Evolutionary conservation across 2,329 filamentous ascomycete species (phyloP), one percentile per base, ranked within the genome.

Genomic region (Leptographium galeiforme): DNA sequence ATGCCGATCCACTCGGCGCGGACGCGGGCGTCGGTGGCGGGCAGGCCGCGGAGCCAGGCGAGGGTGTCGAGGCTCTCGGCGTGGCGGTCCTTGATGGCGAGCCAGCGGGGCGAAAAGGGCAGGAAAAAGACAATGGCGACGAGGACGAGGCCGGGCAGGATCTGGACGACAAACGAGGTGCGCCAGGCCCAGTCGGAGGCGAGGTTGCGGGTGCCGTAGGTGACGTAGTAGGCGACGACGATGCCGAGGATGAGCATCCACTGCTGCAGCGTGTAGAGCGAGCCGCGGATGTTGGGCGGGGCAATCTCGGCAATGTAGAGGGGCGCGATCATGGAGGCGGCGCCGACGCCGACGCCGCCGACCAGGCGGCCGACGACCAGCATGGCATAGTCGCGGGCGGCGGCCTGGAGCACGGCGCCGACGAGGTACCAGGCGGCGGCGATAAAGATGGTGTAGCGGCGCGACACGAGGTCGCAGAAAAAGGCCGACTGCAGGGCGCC

Each of bases 231-330:
- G 8, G 34, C 8, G 34, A 36, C 12, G 34, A 36, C 34, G 8
- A 36, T 13, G 34, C 34, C 34, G 8, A 13, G 12, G 8, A 36
- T 13, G 34, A 36, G 8, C 8, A 8, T 10, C 8, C 8, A 10
- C 8, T 8, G 12, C 34, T 36, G 8, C 8, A 36, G 34, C 34
- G 12, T 13, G 8, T 10, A 13, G 8, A 36, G 34, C 34, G 34
- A 36, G 13, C 91, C 91, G 51, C 90, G 74, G 56, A 85, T 79
- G 18, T 79, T 74, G 2, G 86, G 79, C 0, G 90, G 90, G 3
- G 87, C 81, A 12, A 95, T 72, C 66, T 96, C 90, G 5, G 85
- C 84, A 55, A 96, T 90, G 67, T 94, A 94, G 61, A 96, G 67
- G 50, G 90, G 89, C 34, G 88, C 84, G 8, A 93, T 67, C 71